These are phyloP conservation scores for Phascolomyces articulosus DNA, from an alignment of 371 early-diverging fungal species.

Conservation along the genomic window DNA sequence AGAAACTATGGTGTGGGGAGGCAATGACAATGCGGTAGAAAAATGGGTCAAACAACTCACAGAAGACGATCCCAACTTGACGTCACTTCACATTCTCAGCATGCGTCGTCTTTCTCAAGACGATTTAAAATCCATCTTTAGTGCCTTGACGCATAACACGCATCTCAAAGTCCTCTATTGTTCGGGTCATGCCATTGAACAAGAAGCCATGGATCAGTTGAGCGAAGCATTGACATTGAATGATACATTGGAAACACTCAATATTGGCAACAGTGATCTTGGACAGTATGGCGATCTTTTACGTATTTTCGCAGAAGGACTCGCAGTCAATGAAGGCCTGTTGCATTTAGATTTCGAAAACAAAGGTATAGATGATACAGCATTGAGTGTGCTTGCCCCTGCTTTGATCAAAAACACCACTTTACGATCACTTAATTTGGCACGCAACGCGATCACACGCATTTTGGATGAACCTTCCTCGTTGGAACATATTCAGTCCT, in stretches of 20 bases:
- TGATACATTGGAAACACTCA: conserved; percentile 48
- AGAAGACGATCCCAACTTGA: conserved; percentile 56
- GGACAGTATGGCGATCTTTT: conserved; percentile 40
- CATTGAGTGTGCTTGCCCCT: neutral
- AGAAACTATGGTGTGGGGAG: conserved; percentile 63
- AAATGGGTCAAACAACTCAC: conserved; percentile 60
- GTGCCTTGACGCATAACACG: conserved; percentile 50
- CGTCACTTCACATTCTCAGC: conserved; percentile 61
- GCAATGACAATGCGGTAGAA: conserved; percentile 57
- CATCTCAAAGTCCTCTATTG: conserved; percentile 56
- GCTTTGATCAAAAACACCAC: conserved; percentile 28
- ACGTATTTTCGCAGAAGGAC: conserved; percentile 45
- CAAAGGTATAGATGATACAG: conserved; percentile 44
- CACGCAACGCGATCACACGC: conserved; percentile 54
- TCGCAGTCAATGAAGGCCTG: conserved; percentile 56
- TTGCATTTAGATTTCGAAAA: conserved; percentile 60
- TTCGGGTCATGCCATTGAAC: conserved; percentile 58
- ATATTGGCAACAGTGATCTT: conserved; percentile 48
- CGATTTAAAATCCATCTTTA: conserved; percentile 55
- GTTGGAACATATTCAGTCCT: conserved; percentile 16
- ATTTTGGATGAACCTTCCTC: conserved; percentile 22
- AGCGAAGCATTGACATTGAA: conserved; percentile 52
- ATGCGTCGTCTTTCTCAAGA: conserved; percentile 53
- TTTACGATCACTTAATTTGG: conserved; percentile 45
- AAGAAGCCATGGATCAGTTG: conserved; percentile 38